These are phyloP conservation scores for Emmonsia crescens DNA, from an alignment of 2,329 filamentous ascomycete genomes.

Conservation along the genomic window DNA sequence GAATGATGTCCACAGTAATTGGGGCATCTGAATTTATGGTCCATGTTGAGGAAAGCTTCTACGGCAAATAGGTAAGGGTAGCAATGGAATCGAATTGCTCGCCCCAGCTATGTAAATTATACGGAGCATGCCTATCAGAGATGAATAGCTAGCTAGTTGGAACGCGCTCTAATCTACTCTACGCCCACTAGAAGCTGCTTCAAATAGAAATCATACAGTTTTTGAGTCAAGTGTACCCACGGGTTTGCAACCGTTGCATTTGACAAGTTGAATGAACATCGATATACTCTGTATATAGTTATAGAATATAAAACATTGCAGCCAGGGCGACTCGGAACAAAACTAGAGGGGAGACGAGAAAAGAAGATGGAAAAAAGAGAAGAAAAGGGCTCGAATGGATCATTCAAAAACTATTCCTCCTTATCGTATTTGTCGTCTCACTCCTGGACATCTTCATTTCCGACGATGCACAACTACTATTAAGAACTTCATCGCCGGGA, in stretches of 20 bases:
- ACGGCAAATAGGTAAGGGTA: too few relatives aligned
- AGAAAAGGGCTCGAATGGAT: neutral
- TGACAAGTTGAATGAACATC: neutral
- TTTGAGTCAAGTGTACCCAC: too few relatives aligned
- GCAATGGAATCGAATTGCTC: too few relatives aligned
- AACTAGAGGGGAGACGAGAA: neutral
- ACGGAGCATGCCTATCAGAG: too few relatives aligned
- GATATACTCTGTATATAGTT: neutral
- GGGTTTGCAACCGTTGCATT: neutral
- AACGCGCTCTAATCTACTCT: too few relatives aligned
- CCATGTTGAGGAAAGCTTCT: too few relatives aligned
- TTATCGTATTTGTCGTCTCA: neutral
- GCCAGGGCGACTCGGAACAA: neutral
- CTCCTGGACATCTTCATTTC: neutral
- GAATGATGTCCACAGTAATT: too few relatives aligned
- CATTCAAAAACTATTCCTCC: neutral
- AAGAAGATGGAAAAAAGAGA: neutral
- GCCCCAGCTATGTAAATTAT: too few relatives aligned
- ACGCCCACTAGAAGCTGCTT: neutral
- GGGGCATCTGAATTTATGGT: too few relatives aligned
- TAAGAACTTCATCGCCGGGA: neutral
- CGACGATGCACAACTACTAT: neutral
- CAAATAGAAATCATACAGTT: neutral
- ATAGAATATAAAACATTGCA: neutral
- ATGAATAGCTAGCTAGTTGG: too few relatives aligned